phyloP scores from a whole-genome alignment of 495 filamentous ascomycete genomes.

The Penicillium herquei region DNA sequence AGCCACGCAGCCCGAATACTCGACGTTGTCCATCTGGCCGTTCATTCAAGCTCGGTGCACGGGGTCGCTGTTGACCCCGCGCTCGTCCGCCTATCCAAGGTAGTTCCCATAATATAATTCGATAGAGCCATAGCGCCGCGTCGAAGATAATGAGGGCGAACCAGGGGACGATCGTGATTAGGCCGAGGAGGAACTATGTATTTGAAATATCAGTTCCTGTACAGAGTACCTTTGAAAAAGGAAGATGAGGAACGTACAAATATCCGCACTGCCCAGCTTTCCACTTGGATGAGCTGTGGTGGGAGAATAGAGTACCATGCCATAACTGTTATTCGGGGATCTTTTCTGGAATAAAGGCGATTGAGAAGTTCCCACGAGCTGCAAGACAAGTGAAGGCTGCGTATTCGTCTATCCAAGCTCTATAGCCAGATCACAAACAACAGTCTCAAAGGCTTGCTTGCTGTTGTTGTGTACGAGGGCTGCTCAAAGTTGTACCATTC shows the following conservation, averaged over 20 bases:
- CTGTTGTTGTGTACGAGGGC: not conserved
- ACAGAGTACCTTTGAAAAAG: constrained; percentile 3
- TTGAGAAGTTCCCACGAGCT: not conserved
- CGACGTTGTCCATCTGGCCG: constrained; percentile 53
- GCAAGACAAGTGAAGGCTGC: not conserved
- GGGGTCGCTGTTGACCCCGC: constrained; percentile 57
- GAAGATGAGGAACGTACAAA: constrained; percentile 51
- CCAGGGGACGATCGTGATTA: constrained; percentile 68
- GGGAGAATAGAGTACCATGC: constrained; percentile 67
- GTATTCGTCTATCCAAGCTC: not conserved
- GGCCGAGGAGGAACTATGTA: constrained; percentile 58
- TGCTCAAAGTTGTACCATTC: not conserved
- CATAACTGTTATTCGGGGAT: constrained; percentile 36
- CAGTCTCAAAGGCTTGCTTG: not conserved
- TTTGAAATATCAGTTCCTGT: not conserved
- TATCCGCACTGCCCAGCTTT: constrained; percentile 61
- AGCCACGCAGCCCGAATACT: constrained; percentile 45
- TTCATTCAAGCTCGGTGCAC: constrained; percentile 63
- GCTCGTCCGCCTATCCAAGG: constrained; percentile 64
- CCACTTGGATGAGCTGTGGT: constrained; percentile 50
- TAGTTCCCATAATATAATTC: constrained; percentile 56
- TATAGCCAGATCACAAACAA: not conserved
- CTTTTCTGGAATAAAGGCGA: not conserved
- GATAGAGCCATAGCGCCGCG: constrained; percentile 61
- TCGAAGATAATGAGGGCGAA: constrained; percentile 65